A percentile compares a stretch with the other conserved stretches of the same genome.
Evolutionary conservation across 2,329 filamentous ascomycete species (phyloP).

Genomic region (Exserohilum turcica): DNA sequence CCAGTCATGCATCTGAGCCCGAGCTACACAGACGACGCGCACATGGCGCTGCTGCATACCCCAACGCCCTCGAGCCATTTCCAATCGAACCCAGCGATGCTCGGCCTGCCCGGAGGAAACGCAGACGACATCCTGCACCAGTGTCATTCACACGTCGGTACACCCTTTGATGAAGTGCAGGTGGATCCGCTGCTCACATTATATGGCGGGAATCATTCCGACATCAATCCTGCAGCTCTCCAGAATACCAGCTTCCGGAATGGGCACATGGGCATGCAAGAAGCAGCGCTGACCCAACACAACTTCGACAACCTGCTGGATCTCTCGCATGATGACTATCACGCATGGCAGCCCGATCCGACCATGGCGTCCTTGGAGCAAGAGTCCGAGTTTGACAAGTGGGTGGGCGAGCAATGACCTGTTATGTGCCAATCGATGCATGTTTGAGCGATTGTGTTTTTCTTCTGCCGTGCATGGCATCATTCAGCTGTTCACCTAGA

Average conservation of each 20-base stretch:
- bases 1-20: conserved; percentile 42
- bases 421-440: not conserved
- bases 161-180: conserved; percentile 44
- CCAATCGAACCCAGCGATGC: conserved; percentile 37
- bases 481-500: conserved; percentile 1
- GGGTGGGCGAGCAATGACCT: conserved; percentile 46
- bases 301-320: conserved; percentile 36
- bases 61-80: conserved; percentile 37
- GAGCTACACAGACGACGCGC: conserved; percentile 44
- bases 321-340: conserved; percentile 34
- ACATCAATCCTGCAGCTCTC: conserved; percentile 25
- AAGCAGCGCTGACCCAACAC: conserved; percentile 36
- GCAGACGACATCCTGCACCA: conserved; percentile 46
- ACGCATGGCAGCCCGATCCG: conserved; percentile 44
- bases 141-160: conserved; percentile 33
- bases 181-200: conserved; percentile 52
- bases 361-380: conserved; percentile 46
- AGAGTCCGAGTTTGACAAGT: conserved; percentile 54
- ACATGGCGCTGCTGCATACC: conserved; percentile 50
- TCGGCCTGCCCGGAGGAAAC: conserved; percentile 50
- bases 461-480: conserved; percentile 4
- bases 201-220: conserved; percentile 31
- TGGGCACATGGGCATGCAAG: conserved; percentile 41
- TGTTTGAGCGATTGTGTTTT: not conserved
- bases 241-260: conserved; percentile 36